A percentile compares a stretch with the other conserved stretches of the same genome.
Evolutionary conservation across 192 early-diverging fungal species (phyloP).

Genomic region (Powellomyces hirtus): DNA sequence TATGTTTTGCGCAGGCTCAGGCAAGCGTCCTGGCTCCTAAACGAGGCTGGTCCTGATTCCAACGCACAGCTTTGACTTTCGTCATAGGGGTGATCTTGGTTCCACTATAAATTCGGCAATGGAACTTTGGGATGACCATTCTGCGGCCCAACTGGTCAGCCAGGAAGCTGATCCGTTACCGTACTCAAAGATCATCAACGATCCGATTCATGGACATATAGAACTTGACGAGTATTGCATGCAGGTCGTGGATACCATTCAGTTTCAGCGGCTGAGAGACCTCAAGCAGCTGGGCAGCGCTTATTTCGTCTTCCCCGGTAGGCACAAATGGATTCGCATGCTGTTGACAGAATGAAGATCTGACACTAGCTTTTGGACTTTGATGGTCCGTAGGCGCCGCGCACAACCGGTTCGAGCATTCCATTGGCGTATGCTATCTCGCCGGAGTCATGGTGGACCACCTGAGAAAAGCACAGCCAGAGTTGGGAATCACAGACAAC

Average conservation of each 20-base stretch:
- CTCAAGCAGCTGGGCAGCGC: conserved; percentile 86
- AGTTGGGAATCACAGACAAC: conserved; percentile 70
- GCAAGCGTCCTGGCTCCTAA: no score
- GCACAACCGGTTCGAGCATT: conserved; percentile 98
- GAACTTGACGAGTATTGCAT: conserved; percentile 54
- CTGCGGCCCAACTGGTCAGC: no score
- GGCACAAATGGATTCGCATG: neutral
- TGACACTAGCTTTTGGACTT: no score
- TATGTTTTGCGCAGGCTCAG: no score
- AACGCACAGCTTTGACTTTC: no score
- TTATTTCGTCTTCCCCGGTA: conserved; percentile 83
- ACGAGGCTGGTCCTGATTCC: no score
- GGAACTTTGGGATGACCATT: no score
- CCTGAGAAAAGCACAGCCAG: conserved; percentile 71
- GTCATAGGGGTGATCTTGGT: no score
- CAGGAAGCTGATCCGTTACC: conserved; percentile 7
- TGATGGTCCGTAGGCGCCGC: no score
- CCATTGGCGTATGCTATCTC: conserved; percentile 81
- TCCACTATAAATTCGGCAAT: no score
- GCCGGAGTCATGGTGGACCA: conserved; percentile 71
- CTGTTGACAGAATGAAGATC: no score
- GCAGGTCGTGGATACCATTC: conserved; percentile 72
- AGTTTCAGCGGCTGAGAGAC: conserved; percentile 94
- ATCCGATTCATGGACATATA: conserved; percentile 76
- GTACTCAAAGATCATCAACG: conserved; percentile 61